These are phyloP conservation scores for Stemphylium lycopersici DNA, from an alignment of 2,329 filamentous ascomycete species.

Conservation along the genomic window DNA sequence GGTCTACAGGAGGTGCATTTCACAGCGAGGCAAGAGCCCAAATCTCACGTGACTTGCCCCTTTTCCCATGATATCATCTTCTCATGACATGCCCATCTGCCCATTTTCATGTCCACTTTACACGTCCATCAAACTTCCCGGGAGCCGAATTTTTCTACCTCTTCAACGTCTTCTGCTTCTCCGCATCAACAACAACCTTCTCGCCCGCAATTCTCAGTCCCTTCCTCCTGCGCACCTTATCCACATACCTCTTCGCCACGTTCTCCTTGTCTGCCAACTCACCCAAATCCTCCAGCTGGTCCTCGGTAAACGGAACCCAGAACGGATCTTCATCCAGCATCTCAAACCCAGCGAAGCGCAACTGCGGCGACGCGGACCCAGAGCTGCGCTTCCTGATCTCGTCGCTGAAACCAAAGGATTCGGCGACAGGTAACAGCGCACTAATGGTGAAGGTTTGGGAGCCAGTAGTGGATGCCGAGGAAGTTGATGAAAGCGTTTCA, in stretches of 20 bases:
- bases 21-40: too few species aligned
- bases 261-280: constrained; percentile 94
- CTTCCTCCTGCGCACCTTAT: constrained; percentile 84
- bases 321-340: constrained; percentile 94
- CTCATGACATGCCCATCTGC: too few species aligned
- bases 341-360: constrained; percentile 92
- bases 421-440: constrained; percentile 85
- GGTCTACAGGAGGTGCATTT: too few species aligned
- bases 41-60: too few species aligned
- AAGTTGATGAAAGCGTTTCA: constrained; percentile 92
- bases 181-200: constrained; percentile 76
- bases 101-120: too few species aligned
- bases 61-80: too few species aligned
- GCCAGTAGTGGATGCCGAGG: constrained; percentile 90
- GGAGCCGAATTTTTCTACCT: too few species aligned
- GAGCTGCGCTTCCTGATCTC: constrained; percentile 95
- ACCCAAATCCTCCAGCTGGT: constrained; percentile 93
- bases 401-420: constrained; percentile 94
- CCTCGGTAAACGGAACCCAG: constrained; percentile 96
- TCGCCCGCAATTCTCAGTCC: constrained; percentile 76
- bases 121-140: too few species aligned
- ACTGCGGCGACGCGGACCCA: constrained; percentile 87
- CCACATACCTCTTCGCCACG: constrained; percentile 95
- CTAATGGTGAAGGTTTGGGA: constrained; percentile 96
- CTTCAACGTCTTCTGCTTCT: constrained; percentile 85